Evolutionary conservation across 2,329 filamentous ascomycete genomes (phyloP), one percentile per base, ranked within the genome.

Genomic region (Ophiostoma quercus): DNA sequence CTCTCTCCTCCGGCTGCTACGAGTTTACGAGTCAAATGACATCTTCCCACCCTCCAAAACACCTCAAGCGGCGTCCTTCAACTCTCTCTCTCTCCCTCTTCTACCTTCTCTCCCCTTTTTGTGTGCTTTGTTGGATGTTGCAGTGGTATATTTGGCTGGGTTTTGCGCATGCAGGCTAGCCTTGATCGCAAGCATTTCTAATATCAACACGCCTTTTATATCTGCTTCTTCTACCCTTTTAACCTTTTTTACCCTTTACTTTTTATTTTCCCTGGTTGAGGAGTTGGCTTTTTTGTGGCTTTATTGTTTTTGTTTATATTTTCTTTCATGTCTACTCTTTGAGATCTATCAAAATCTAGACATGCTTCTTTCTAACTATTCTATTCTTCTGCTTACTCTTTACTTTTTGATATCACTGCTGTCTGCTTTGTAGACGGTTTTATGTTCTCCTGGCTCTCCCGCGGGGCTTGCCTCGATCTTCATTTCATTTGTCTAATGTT

Each of bases 11-110:
- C 68, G 34, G 67, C 69, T 71, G 69, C 72, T 71, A 74, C 69
- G 73, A 71, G 71, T 73, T 72, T 70, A 74, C 67, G 73, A 74
- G 67, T 69, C 66, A 73, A 70, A 67, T 57, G 62, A 65, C 34
- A 65, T 65, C 67, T 54, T 54, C 67, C 16, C 9, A 32, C 67
- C 67, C n/a, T 43, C 62, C 43, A 62, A 65, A 47, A 51, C 47
- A 57, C 63, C 29, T 60, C 29, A 22, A 65, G 62, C 62, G 62
- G 62, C 62, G 62, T 65, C 62, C 60, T 65, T 65, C 62, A 65
- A 39, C 32, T 25, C 32, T 60, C 6, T 29, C 25, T 62, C 51
- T 29, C 43, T 60, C 39, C 54, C 60, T 29, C 25, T 34, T 67
- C 65, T 29, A 34, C 34, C 16, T 16, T 67, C 37, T n/a, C 41